Conservation (phyloP, 768 basidiomycete genomes). For the Suillus fuscotomentosus region DNA sequence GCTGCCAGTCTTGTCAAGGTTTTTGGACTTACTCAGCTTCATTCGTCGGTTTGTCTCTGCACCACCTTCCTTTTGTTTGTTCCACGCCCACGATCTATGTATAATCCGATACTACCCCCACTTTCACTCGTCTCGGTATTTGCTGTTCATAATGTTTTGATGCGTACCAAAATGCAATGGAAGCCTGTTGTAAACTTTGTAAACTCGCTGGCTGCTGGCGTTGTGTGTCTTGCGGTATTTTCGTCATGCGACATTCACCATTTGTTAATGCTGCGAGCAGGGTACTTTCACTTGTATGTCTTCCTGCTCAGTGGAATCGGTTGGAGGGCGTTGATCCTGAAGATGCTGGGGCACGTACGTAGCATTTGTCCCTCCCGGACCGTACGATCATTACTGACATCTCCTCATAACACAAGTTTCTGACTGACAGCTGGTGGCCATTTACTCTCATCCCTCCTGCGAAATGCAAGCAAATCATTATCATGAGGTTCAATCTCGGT, state of each 20-base stretch:
- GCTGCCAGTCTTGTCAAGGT: background rate
- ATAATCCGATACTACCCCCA: constrained; percentile 14
- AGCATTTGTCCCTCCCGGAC: background rate
- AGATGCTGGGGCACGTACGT: background rate
- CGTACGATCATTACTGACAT: background rate
- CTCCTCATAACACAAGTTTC: background rate
- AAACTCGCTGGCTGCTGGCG: background rate
- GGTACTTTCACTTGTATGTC: background rate
- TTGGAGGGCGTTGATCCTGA: background rate
- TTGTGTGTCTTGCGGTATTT: background rate
- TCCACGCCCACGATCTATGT: constrained; percentile 4
- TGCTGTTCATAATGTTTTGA: constrained; percentile 13
- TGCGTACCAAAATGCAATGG: constrained; percentile 11
- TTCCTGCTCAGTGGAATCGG: background rate
- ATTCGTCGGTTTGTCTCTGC: constrained; percentile 4
- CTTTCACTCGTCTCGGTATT: constrained; percentile 8
- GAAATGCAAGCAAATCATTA: background rate
- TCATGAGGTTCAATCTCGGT: background rate
- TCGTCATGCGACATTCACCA: background rate
- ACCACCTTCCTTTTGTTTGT: constrained; percentile 7
- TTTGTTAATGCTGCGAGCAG: background rate
- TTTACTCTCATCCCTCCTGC: background rate
- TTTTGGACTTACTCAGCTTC: constrained; percentile 4
- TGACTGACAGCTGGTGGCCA: background rate
- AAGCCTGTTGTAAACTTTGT: constrained; percentile 22